Evolutionary conservation across 306 rosid species (phyloP), one percentile per base, ranked within the genome.

Genomic region (Abrus pulchellus): DNA sequence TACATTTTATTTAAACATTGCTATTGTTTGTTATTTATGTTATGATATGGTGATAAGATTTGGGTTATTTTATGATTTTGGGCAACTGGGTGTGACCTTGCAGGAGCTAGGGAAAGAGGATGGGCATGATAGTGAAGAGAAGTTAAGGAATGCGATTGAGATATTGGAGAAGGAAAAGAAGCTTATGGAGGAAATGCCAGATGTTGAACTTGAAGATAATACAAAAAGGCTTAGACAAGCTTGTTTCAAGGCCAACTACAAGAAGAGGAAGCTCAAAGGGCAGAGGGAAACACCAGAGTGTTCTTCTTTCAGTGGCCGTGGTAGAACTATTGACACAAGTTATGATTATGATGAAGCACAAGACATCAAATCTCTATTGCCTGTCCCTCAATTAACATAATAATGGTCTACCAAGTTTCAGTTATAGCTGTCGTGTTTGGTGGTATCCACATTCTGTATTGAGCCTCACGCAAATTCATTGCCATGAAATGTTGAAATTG

Each of bases 161-260:
- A 71, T 87, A 32, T 83, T 95, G 76, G 96, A 92, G 78, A 85
- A 65, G 75, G 99, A 95, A 28, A 93, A 76, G 98, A 90, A 77
- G 75, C 6, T 89, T 20, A 28, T 95, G 88, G 98, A 93, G 81
- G 97, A 91, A 56, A 76, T 80, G 69, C 99, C 98, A 0, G 98
- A 95, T 73, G 60, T 87, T 76, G 84, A 93, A 12, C 84, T 95
- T 0, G 90, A 88, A 36, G 86, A 83, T 30, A 65, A 74, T 13
- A 95, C 98, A 1, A 95, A 92, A 72, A 85, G 91, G 72, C 92
- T 93, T 13, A 88, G 99, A 28, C 99, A 95, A 47, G 97, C 94
- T 0, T 93, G 99, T 38, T 95, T 95, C 29, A 95, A 95, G 80
- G 94, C 96, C 1, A 95, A 93, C 20, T 93, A 95, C 83, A 95